Evolutionary conservation across 176 grass and related monocot genomes (phyloP), one percentile per base, ranked within the genome.

Genomic region (Dactylis glomerata): DNA sequence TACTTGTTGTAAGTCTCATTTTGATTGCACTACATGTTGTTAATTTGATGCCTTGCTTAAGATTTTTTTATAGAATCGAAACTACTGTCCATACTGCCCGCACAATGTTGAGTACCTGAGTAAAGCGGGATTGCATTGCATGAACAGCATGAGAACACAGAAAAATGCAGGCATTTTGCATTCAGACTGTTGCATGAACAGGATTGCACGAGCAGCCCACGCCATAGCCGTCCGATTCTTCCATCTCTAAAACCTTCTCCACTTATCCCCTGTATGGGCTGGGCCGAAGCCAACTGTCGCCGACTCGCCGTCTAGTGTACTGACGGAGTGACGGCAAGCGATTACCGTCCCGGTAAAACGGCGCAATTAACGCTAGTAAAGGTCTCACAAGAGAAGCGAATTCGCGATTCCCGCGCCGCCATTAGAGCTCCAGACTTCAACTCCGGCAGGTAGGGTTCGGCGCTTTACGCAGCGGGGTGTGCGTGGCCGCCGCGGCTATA

Each of bases 371-470:
- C 72, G 9, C 16, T 33, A 32, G 4, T 75, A 51, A 75, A 75
- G 72, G 26, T 75, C 72, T 75, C 45, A 51, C 45, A 33, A 27
- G 16, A 27, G 45, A 27, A 3, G 3, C 8, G 26, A 75, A 75
- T 33, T 75, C 46, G 27, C 16, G 27, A 75, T 51, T 75, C 27
- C 47, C 30, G 73, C 30, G 47, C 73, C 73, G 36, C 30, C 30
- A 36, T 76, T 76, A 36, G 73, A 36, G 73, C 47, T 32, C 49
- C 49, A 3, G 19, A 52, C 49, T n/a, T 28, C 31, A 76, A 76
- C 73, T 76, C 72, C 72, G 72, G 72, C 45, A 75, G 72, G 72
- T 75, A 75, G 72, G 72, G 72, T 75, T 75, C 47, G 73, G 38
- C 5, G 10, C 36, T 31, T 72, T 33, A 52, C 28, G 73, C 16